These are phyloP conservation scores for Sporothrix euskadiensis DNA, from an alignment of 2,329 filamentous ascomycete species.

Conservation along the genomic window DNA sequence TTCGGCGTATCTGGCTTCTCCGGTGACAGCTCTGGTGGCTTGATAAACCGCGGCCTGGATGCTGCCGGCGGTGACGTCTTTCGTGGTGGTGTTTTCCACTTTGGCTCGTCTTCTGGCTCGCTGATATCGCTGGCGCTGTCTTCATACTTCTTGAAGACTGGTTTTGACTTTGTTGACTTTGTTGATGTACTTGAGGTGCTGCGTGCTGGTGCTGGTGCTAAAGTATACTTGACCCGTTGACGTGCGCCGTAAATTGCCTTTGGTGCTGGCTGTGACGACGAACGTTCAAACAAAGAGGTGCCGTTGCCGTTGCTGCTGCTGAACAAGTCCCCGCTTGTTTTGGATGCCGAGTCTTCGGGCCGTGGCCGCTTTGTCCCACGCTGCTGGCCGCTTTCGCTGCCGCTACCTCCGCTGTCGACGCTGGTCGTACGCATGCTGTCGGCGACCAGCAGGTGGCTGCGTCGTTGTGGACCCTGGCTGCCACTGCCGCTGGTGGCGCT, in stretches of 20 bases:
- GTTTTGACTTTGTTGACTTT: no score
- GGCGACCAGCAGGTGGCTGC: not conserved
- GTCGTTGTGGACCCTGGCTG: not conserved
- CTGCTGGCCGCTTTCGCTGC: not conserved
- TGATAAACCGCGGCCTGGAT: not conserved
- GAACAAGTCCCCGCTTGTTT: not conserved
- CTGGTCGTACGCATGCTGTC: conserved; percentile 12
- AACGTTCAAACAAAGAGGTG: not conserved
- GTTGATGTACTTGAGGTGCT: not conserved
- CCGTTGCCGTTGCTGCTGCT: not conserved
- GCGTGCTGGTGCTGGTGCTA: not conserved
- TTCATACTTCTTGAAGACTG: not conserved
- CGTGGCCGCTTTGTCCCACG: conserved; percentile 22
- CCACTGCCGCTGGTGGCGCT: not conserved
- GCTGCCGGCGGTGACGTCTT: not conserved
- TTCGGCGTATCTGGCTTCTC: not conserved
- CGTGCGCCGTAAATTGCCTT: conserved; percentile 8
- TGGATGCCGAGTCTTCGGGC: not conserved
- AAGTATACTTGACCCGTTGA: not conserved
- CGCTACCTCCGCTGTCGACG: not conserved
- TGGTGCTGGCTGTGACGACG: not conserved
- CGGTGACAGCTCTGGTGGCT: conserved; percentile 8
- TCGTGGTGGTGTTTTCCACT: not conserved
- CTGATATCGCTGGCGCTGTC: conserved; percentile 3
- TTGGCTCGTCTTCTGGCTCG: not conserved